These are phyloP conservation scores for Phytopythium oedochilum DNA, from an alignment of 352 stramenopile genomes.

Conservation along the genomic window DNA sequence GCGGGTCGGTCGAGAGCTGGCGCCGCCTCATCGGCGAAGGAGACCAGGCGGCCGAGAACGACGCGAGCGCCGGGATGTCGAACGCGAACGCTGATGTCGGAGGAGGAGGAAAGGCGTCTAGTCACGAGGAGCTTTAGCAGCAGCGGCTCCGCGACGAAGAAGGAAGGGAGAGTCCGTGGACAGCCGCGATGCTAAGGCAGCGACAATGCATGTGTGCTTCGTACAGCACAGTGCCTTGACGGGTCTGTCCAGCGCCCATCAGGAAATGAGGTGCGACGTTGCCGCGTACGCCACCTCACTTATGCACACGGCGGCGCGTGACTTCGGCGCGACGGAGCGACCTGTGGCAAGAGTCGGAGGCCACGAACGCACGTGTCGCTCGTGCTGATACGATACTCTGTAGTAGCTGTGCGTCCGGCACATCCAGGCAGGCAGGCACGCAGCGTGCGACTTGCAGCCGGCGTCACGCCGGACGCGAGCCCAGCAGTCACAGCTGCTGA, in stretches of 20 bases:
- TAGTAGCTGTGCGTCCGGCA: too few relatives aligned
- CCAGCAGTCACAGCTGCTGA: not conserved
- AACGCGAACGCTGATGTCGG: not conserved
- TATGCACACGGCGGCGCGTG: too few relatives aligned
- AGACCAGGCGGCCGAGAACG: not conserved
- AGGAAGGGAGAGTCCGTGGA: too few relatives aligned
- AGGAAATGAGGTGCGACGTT: not conserved
- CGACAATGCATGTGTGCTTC: not conserved
- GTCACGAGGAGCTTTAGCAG: not conserved
- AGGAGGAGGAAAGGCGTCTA: not conserved
- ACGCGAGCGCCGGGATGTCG: not conserved
- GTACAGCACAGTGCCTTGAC: not conserved
- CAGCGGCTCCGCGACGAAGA: not conserved
- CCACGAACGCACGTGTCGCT: not conserved
- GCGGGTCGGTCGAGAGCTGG: constrained; percentile 7
- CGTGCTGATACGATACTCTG: not conserved
- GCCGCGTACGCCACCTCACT: constrained; percentile 1
- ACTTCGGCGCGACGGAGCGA: not conserved
- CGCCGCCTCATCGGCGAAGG: not conserved
- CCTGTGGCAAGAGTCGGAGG: not conserved
- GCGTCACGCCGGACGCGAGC: not conserved
- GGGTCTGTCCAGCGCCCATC: not conserved
- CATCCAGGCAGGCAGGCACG: not conserved
- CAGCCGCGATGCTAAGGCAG: too few relatives aligned
- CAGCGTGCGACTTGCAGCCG: not conserved